These are phyloP conservation scores for Solanum hybrid DNA, from an alignment of 305 asterid species.

Conservation along the genomic window DNA sequence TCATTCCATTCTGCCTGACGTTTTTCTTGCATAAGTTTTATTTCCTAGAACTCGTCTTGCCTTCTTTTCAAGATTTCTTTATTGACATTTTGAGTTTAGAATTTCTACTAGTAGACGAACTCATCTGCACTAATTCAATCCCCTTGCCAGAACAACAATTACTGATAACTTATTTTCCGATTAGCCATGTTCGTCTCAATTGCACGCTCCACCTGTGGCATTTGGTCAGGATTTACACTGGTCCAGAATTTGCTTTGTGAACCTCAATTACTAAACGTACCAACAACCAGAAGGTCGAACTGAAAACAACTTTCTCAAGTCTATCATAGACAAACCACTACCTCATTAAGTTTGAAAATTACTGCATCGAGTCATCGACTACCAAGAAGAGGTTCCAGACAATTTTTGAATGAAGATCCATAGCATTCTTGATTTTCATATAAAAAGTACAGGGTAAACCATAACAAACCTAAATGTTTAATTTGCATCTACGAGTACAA, in stretches of 20 bases:
- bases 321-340: too few species aligned
- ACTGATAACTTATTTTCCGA: background rate
- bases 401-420: background rate
- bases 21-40: background rate
- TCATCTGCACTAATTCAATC: background rate
- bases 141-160: background rate
- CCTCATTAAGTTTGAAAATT: background rate
- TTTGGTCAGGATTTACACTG: background rate
- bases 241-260: background rate
- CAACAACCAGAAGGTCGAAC: background rate
- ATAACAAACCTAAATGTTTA: background rate
- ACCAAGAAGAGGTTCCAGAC: background rate
- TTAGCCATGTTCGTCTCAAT: background rate
- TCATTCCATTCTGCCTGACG: slow-evolving; percentile 13
- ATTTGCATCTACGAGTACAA: background rate
- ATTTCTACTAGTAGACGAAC: background rate
- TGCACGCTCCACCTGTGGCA: background rate
- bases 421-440: background rate
- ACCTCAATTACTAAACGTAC: background rate
- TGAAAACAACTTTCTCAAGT: background rate
- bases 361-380: background rate
- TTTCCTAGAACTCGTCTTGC: background rate
- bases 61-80: background rate
- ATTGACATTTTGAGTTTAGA: background rate
- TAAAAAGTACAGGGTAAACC: background rate